These are phyloP conservation scores for Diaporthe citriasiana DNA, from an alignment of 2,329 filamentous ascomycete species.

Conservation along the genomic window DNA sequence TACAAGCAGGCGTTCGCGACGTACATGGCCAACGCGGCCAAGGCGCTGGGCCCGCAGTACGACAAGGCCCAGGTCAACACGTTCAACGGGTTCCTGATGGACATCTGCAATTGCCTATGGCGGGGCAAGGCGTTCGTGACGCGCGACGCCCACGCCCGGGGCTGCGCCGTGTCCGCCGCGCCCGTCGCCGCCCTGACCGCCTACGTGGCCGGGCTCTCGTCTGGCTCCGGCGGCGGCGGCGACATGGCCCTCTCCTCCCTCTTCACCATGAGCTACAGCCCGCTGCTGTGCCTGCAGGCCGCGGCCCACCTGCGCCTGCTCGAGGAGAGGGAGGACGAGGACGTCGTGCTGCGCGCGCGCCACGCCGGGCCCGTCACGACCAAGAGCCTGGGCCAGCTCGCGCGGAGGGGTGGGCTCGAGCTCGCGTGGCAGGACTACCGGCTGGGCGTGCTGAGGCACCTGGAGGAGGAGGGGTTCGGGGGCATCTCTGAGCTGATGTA, in stretches of 20 bases:
- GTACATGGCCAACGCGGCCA: constrained; percentile 62
- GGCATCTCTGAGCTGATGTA: constrained; percentile 82
- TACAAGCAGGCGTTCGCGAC: constrained; percentile 83
- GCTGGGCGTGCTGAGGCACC: constrained; percentile 76
- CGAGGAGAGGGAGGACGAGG: constrained; percentile 67
- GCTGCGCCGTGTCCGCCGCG: constrained; percentile 59
- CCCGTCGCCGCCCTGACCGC: constrained; percentile 61
- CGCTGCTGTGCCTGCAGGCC: constrained; percentile 68
- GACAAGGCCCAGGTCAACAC: constrained; percentile 72
- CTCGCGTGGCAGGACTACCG: constrained; percentile 83
- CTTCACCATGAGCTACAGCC: constrained; percentile 72
- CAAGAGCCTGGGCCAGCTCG: constrained; percentile 73
- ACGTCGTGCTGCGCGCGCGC: constrained; percentile 58
- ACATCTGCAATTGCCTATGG: constrained; percentile 89
- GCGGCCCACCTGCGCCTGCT: constrained; percentile 68
- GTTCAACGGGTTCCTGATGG: constrained; percentile 90
- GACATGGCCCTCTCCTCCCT: constrained; percentile 62
- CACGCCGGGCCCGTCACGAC: constrained; percentile 80
- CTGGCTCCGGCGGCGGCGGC: constrained; percentile 50
- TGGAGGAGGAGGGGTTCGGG: constrained; percentile 73
- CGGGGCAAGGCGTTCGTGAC: constrained; percentile 78
- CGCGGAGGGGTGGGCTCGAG: constrained; percentile 74
- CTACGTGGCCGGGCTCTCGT: constrained; percentile 66
- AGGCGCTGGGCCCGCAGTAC: constrained; percentile 57
- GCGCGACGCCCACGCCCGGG: constrained; percentile 73